A percentile compares a stretch with the other conserved stretches of the same genome.
phyloP scores from a whole-genome alignment of 2,329 filamentous ascomycete genomes.

The Fusarium piperis region DNA sequence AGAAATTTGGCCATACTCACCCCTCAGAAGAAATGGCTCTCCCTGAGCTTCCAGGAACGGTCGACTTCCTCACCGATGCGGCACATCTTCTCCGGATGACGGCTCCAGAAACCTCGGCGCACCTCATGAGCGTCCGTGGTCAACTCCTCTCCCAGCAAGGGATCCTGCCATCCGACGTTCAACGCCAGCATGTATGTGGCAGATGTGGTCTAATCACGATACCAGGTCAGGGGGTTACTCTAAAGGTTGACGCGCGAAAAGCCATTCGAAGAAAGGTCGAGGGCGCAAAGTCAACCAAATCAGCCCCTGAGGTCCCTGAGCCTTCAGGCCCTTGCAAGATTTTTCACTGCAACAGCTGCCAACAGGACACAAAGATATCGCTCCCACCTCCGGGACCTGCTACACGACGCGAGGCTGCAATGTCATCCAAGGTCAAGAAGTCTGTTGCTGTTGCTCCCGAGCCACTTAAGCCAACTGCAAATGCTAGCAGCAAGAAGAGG shows the following conservation, averaged over 20 bases:
- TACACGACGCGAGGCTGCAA: constrained; percentile 36
- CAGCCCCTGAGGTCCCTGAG: background rate
- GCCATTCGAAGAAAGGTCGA: constrained; percentile 10
- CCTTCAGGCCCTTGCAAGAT: constrained; percentile 49
- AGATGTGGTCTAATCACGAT: constrained; percentile 71
- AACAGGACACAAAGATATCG: constrained; percentile 53
- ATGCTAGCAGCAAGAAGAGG: constrained; percentile 71
- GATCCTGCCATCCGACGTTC: constrained; percentile 55
- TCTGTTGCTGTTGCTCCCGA: constrained; percentile 13
- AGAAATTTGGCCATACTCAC: background rate
- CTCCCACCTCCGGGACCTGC: constrained; percentile 51
- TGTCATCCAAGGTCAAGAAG: constrained; percentile 32
- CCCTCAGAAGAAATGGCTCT: constrained; percentile 24
- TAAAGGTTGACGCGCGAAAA: constrained; percentile 50
- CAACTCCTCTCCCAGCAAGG: constrained; percentile 59
- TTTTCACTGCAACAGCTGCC: constrained; percentile 58
- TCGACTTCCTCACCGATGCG: constrained; percentile 65
- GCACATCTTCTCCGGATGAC: constrained; percentile 64
- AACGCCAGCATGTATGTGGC: constrained; percentile 65
- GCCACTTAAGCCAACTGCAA: constrained; percentile 53
- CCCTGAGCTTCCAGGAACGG: constrained; percentile 40
- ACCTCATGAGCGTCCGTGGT: constrained; percentile 65
- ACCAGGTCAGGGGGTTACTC: constrained; percentile 55
- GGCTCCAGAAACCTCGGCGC: constrained; percentile 67
- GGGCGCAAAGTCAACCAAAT: constrained; percentile 3